A percentile compares a stretch with the other conserved stretches of the same genome.
These are phyloP conservation scores for Saturnispora serradocipensis DNA, from an alignment of 805 yeast genomes.

Conservation along the genomic window DNA sequence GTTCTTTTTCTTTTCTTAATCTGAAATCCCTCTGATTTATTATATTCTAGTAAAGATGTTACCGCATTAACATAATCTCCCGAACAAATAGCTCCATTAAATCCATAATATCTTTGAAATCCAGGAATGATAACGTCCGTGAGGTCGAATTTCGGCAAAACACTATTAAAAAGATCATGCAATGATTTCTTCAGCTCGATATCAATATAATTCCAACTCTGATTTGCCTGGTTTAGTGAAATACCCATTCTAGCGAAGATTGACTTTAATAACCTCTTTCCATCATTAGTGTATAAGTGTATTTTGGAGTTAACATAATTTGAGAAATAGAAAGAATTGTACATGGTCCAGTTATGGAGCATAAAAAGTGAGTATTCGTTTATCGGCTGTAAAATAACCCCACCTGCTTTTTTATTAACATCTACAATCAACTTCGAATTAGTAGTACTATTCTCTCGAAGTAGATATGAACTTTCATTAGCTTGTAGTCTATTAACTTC, in stretches of 20 bases:
- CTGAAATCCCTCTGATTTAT: slow-evolving; percentile 25
- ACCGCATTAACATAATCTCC: slow-evolving; percentile 88
- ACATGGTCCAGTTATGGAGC: slow-evolving; percentile 86
- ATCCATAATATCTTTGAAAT: slow-evolving; percentile 79
- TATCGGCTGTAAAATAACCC: slow-evolving; percentile 47
- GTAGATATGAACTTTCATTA: slow-evolving; percentile 7
- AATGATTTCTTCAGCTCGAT: slow-evolving; percentile 66
- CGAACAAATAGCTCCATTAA: slow-evolving; percentile 78
- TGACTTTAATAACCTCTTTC: slow-evolving; percentile 75
- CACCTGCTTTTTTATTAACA: slow-evolving; percentile 26
- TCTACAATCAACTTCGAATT: slow-evolving; percentile 12
- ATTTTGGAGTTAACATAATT: slow-evolving; percentile 83
- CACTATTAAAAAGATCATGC: slow-evolving; percentile 57
- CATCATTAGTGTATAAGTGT: slow-evolving; percentile 85
- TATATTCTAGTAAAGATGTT: slow-evolving; percentile 73
- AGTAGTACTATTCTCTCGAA: not conserved
- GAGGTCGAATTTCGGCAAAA: slow-evolving; percentile 66
- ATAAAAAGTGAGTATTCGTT: slow-evolving; percentile 80
- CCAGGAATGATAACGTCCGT: slow-evolving; percentile 82
- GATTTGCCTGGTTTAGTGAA: slow-evolving; percentile 78
- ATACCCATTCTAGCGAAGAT: slow-evolving; percentile 97
- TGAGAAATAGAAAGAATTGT: slow-evolving; percentile 86
- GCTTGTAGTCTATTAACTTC: slow-evolving; percentile 67
- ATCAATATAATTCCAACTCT: slow-evolving; percentile 88
- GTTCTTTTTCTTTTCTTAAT: slow-evolving; percentile 7